Evolutionary conservation across 805 yeast species (phyloP).

Genomic region (Zygosaccharomyces bisporus): DNA sequence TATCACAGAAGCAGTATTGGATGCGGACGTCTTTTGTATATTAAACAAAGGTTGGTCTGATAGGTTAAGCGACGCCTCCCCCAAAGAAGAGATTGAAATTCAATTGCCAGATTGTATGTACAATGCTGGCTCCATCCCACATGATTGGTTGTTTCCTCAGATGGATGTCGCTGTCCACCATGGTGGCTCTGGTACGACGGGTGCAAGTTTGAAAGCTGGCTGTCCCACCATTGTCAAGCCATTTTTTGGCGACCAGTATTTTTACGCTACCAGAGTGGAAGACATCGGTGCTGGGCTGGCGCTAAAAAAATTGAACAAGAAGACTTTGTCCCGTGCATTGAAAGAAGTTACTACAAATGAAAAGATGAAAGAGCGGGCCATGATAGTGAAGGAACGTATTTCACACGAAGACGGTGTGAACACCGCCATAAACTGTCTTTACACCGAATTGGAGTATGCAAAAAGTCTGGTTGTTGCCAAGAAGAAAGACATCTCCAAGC

Average conservation of each 20-base stretch:
- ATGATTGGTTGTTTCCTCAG: slow-evolving; percentile 89
- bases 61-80: slow-evolving; percentile 44
- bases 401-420: slow-evolving; percentile 75
- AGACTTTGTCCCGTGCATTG: slow-evolving; percentile 63
- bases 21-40: slow-evolving; percentile 81
- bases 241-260: slow-evolving; percentile 94
- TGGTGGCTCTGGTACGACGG: slow-evolving; percentile 97
- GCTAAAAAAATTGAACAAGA: slow-evolving; percentile 62
- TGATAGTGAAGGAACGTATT: slow-evolving; percentile 57
- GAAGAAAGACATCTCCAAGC: slow-evolving; percentile 26
- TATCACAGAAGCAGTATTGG: slow-evolving; percentile 69
- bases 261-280: slow-evolving; percentile 82
- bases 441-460: slow-evolving; percentile 75
- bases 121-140: slow-evolving; percentile 74
- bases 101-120: slow-evolving; percentile 62
- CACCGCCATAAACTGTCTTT: slow-evolving; percentile 73
- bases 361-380: slow-evolving; percentile 66
- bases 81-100: slow-evolving; percentile 37
- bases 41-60: slow-evolving; percentile 95
- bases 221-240: slow-evolving; percentile 89
- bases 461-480: slow-evolving; percentile 50
- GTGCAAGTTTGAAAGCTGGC: slow-evolving; percentile 83
- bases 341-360: slow-evolving; percentile 62
- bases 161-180: slow-evolving; percentile 95
- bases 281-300: slow-evolving; percentile 83